These are phyloP conservation scores for Stachybotrys echinatus DNA, from an alignment of 2,329 filamentous ascomycete species.

Conservation along the genomic window DNA sequence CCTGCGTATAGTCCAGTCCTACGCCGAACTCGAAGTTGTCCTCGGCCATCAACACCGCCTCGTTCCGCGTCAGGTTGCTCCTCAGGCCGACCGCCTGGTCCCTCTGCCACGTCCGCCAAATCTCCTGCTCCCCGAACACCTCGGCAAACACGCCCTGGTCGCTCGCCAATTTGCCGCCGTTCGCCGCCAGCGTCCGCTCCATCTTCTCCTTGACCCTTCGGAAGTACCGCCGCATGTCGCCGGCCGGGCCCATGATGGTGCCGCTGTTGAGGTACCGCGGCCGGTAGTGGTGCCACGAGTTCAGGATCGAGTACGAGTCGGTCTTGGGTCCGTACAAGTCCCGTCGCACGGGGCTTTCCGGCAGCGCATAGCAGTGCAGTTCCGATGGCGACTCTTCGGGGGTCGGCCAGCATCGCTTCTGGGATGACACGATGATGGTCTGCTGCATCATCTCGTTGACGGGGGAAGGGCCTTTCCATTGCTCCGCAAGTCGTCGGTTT, in stretches of 20 bases:
- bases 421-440: constrained; percentile 14
- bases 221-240: constrained; percentile 11
- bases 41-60: neutral
- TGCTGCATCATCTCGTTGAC: constrained; percentile 11
- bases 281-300: constrained; percentile 7
- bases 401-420: constrained; percentile 12
- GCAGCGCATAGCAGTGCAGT: constrained; percentile 13
- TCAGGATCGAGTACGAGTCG: constrained; percentile 4
- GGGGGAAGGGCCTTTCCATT: constrained; percentile 11
- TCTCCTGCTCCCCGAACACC: constrained; percentile 8
- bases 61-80: neutral
- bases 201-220: constrained; percentile 10
- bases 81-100: neutral
- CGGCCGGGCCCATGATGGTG: constrained; percentile 13
- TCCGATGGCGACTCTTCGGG: constrained; percentile 8
- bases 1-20: constrained; percentile 21
- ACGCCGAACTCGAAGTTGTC: constrained; percentile 18
- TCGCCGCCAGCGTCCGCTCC: neutral
- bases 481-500: constrained; percentile 12
- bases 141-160: neutral
- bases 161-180: neutral
- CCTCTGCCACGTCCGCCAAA: constrained; percentile 24
- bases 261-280: constrained; percentile 15
- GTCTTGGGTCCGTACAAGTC: constrained; percentile 13
- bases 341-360: constrained; percentile 9